Percentiles rank a stretch among this genome's conserved stretches.
Conservation (phyloP, 805 yeast species). For the Candida suzukii region DNA sequence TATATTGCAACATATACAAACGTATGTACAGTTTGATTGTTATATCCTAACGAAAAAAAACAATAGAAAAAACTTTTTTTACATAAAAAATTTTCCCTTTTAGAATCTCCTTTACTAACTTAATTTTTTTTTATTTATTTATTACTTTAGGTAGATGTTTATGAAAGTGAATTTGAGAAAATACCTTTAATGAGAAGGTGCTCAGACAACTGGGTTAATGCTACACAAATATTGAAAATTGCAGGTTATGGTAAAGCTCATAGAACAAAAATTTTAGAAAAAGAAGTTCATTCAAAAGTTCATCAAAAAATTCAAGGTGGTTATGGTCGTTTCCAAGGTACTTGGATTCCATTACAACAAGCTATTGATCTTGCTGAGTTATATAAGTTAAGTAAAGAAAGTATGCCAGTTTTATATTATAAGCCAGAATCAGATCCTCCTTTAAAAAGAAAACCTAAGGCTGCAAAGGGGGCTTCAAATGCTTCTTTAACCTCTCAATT, state of each 20-base stretch:
- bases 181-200: slow-evolving; percentile 86
- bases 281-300: slow-evolving; percentile 56
- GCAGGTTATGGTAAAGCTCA: slow-evolving; percentile 76
- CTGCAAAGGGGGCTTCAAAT: not conserved
- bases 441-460: slow-evolving; percentile 32
- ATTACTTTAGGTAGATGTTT: slow-evolving; percentile 33
- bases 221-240: slow-evolving; percentile 73
- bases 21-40: no score
- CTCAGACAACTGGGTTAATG: slow-evolving; percentile 89
- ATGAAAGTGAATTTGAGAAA: slow-evolving; percentile 59
- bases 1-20: slow-evolving; percentile 42
- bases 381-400: slow-evolving; percentile 42
- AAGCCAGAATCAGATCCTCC: slow-evolving; percentile 41
- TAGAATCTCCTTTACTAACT: not conserved
- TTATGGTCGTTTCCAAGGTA: slow-evolving; percentile 78
- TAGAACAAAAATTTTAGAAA: slow-evolving; percentile 68
- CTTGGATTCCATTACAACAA: slow-evolving; percentile 71
- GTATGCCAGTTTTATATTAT: slow-evolving; percentile 49
- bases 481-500: not conserved
- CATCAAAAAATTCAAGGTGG: slow-evolving; percentile 85
- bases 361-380: slow-evolving; percentile 52
- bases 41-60: no score
- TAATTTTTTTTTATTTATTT: not conserved
- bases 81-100: not conserved
- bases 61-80: not conserved